Base-by-base conservation (phyloP, 257 asterid genomes). In the Lantana camara region DNA sequence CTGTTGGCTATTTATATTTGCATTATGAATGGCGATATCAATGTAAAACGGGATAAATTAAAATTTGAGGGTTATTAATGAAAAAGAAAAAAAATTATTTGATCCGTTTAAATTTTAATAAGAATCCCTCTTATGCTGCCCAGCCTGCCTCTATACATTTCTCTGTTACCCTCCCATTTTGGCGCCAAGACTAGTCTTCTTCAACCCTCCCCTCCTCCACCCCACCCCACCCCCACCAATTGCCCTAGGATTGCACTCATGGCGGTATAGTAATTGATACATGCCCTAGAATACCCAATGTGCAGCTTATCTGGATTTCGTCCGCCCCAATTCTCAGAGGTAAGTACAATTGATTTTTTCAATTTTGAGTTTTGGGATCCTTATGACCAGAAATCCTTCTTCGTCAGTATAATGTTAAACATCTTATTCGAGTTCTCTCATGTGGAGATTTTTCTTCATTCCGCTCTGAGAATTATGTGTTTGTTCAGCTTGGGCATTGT, bases 281-380 rank as follows among this genome's bases (percentile, higher is more conserved):
- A 23, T 23, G 0, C 47, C 16, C 20, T 15, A 21, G 34, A 35
- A 41, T 9, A 22, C 13, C 54, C 64, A 10, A 83, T 86, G 90
- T 71, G 42, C 46, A 73, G 58, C 79, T 56, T 77, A 41, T 16
- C 73, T n/a, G 90, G 77, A 20, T 78, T 81, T 66, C 90, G 90
- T 21, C 86, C 79, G 57, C 88, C 90, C 32, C 88, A 79, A 23
- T 86, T 86, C 74, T 86, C 95, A 1, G 95, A 86, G 90, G 95
- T 79, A 29, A 66, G 42, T 9, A 27, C 32, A 5, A n/a, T 30
- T 5, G 4, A 24, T 34, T 11, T 12, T 17, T n/a, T 61, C 34
- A 6, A 5, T 1, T 17, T 60, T 48, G 12, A 4, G 37, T 57
- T 63, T 49, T 32, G 20, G 49, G 23, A 38, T 56, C 14, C 7